Conservation (phyloP, 2,329 filamentous ascomycete species). For the Orbilia javanica region DNA sequence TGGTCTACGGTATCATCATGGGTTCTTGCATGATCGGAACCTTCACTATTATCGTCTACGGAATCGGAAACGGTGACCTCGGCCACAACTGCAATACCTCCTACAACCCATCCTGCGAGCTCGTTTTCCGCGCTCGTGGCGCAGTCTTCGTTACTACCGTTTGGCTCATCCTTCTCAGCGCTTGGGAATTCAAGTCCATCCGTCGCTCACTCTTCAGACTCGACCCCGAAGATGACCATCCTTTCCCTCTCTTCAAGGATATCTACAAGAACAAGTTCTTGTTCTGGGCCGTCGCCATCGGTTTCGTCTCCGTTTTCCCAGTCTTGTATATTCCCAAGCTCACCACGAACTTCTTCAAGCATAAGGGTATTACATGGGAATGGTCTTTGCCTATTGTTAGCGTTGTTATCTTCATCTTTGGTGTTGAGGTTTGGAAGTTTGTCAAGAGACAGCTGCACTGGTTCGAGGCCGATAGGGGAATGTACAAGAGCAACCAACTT, state of each 20-base stretch:
- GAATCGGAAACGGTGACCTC: conserved; percentile 68
- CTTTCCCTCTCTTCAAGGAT: conserved; percentile 76
- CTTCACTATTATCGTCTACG: conserved; percentile 75
- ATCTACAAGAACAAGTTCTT: conserved; percentile 77
- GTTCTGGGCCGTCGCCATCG: conserved; percentile 74
- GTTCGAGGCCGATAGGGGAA: conserved; percentile 54
- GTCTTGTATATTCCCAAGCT: conserved; percentile 77
- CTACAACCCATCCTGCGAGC: conserved; percentile 71
- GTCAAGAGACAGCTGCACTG: conserved; percentile 69
- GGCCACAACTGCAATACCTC: conserved; percentile 71
- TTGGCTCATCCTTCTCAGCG: conserved; percentile 81
- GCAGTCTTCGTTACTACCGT: conserved; percentile 81
- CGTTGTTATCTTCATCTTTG: conserved; percentile 72
- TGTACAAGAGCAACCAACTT: conserved; percentile 55
- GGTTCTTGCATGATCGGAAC: conserved; percentile 76
- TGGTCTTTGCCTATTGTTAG: conserved; percentile 77
- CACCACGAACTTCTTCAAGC: conserved; percentile 77
- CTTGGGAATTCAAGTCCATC: conserved; percentile 76
- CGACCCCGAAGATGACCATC: conserved; percentile 73
- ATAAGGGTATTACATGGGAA: conserved; percentile 77
- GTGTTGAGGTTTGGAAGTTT: conserved; percentile 79
- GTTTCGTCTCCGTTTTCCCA: conserved; percentile 73
- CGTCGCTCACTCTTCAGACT: conserved; percentile 81
- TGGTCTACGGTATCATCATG: conserved; percentile 74
- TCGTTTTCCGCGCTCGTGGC: conserved; percentile 78